Conservation (phyloP, 1,284 basidiomycete genomes). For the Termitomyces sp. region DNA sequence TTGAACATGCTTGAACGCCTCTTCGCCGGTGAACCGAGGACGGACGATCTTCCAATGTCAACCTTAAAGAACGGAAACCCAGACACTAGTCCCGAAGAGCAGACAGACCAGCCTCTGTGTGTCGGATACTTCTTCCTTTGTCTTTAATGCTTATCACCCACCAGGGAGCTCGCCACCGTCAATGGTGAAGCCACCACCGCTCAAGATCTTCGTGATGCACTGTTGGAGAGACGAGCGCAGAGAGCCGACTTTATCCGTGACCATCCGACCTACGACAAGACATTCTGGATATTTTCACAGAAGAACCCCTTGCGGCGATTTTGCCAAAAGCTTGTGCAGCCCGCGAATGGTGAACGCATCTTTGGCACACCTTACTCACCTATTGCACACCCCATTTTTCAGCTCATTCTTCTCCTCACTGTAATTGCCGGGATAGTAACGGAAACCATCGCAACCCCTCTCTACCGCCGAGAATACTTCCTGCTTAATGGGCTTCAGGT, state of each 20-base stretch:
- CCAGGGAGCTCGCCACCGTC: slow-evolving; percentile 62
- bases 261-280: slow-evolving; percentile 88
- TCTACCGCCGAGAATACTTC: slow-evolving; percentile 80
- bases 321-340: slow-evolving; percentile 83
- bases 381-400: slow-evolving; percentile 69
- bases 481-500: slow-evolving; percentile 53
- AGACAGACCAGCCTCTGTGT: slow-evolving; percentile 68
- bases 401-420: slow-evolving; percentile 68
- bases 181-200: slow-evolving; percentile 45
- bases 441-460: slow-evolving; percentile 82
- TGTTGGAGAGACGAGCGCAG: slow-evolving; percentile 73
- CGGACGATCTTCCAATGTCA: slow-evolving; percentile 59
- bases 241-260: slow-evolving; percentile 86
- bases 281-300: slow-evolving; percentile 89
- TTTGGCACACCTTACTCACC: slow-evolving; percentile 70
- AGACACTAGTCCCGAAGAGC: slow-evolving; percentile 48
- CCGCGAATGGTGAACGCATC: slow-evolving; percentile 82
- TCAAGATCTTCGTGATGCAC: slow-evolving; percentile 55
- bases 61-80: slow-evolving; percentile 44
- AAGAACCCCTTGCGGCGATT: slow-evolving; percentile 68
- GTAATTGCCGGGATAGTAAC: slow-evolving; percentile 85
- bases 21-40: slow-evolving; percentile 57
- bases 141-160: slow-evolving; percentile 2
- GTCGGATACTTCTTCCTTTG: not conserved
- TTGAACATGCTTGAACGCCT: slow-evolving; percentile 58